Percentiles rank a stretch among this genome's conserved stretches.
phyloP scores from a whole-genome alignment of 2,329 filamentous ascomycete species.

The Epichloe typhina region DNA sequence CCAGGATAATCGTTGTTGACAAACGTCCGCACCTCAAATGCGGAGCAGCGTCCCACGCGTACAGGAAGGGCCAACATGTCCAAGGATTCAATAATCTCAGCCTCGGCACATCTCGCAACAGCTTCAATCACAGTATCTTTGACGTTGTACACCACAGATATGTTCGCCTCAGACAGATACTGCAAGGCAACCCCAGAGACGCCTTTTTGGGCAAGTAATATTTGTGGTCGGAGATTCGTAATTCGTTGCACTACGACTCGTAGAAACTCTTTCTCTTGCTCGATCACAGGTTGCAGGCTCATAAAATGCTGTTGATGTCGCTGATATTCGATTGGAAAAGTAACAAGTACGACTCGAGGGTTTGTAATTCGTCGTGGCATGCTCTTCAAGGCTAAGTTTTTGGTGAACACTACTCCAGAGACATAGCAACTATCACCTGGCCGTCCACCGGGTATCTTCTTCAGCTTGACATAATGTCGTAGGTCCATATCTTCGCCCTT shows the following conservation, averaged over 20 bases:
- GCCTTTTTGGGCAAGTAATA: slow-evolving; percentile 89
- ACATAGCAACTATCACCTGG: slow-evolving; percentile 93
- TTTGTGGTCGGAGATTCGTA: slow-evolving; percentile 67
- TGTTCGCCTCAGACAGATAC: slow-evolving; percentile 75
- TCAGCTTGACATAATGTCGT: slow-evolving; percentile 91
- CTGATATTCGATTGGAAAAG: slow-evolving; percentile 92
- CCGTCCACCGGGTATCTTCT: slow-evolving; percentile 83
- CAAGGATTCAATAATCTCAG: slow-evolving; percentile 84
- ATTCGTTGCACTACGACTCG: slow-evolving; percentile 87
- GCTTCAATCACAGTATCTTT: slow-evolving; percentile 93
- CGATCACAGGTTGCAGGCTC: slow-evolving; percentile 92
- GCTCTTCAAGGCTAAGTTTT: slow-evolving; percentile 90
- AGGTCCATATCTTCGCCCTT: slow-evolving; percentile 93
- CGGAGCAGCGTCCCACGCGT: slow-evolving; percentile 66
- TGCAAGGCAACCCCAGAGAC: slow-evolving; percentile 85
- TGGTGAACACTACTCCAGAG: slow-evolving; percentile 92
- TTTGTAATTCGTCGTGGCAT: slow-evolving; percentile 80
- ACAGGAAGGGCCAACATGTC: slow-evolving; percentile 72
- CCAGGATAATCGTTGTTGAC: slow-evolving; percentile 63
- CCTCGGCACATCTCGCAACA: slow-evolving; percentile 82
- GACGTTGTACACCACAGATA: slow-evolving; percentile 91
- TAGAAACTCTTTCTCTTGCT: slow-evolving; percentile 89
- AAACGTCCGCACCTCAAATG: slow-evolving; percentile 93
- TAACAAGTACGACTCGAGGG: slow-evolving; percentile 82
- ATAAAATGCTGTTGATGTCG: slow-evolving; percentile 83